Base-by-base conservation (phyloP, 805 yeast species). In the Pichia exigua region DNA sequence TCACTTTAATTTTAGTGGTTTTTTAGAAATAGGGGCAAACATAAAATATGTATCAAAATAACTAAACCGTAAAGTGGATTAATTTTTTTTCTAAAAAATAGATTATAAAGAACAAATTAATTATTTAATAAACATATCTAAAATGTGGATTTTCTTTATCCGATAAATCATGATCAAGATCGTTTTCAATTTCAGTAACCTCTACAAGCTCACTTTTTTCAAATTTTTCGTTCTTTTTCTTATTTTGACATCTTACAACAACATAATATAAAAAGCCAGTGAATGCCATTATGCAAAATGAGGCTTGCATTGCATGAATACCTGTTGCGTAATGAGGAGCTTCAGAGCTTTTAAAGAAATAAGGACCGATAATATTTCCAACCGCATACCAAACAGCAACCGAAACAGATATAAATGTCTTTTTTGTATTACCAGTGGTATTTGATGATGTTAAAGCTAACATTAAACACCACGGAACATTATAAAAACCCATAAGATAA, bases 351-450 rank as follows among this genome's bases (percentile, higher is more conserved):
- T 65, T 65, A 59, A 76, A 76, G 15, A 77, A 68, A 54, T 74
- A 78, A 1, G 83, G 81, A 6, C 83, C 83, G 46, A 71, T 66
- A 49, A 76, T 62, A 60, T 79, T 79, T 27, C 83, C 83, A 18
- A 71, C 76, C 58, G 81, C 75, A 63, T 73, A 77, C 10, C 72
- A 73, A 41, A 78, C 59, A 44, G 77, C 66, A 44, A 68, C 58
- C 30, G 73, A 57, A 6, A 78, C 76, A 56, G 70, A 74, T 10
- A 69, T 70, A 7, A 74, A 66, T 35, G 69, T 61, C 58, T 75
- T 76, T 65, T 78, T 79, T 20, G 83, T 77, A 56, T 73, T 74
- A 17, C 83, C 83, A 3, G 77, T 74, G 42, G 68, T 65, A 45
- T 53, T 50, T 2, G 55, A 49, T 4, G 51, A 48, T 18, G 48